Percentiles rank a stretch among this genome's conserved stretches.
Evolutionary conservation across 2,329 filamentous ascomycete genomes (phyloP).

Genomic region (Claviceps capensis): DNA sequence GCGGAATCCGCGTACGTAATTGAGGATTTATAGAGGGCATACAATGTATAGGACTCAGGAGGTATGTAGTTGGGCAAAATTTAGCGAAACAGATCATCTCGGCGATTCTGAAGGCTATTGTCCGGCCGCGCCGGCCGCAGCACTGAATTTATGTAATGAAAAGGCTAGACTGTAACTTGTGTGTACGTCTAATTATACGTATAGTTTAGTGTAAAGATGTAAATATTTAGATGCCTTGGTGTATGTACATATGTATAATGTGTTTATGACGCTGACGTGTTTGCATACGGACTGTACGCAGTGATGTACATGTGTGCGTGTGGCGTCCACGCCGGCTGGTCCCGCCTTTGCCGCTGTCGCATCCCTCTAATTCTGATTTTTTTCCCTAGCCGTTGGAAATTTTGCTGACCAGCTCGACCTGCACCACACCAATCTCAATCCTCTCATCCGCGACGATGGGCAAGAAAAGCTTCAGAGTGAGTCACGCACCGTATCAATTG

Average conservation of each 20-base stretch:
- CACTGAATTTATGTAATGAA: no score
- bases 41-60: background rate
- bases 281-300: background rate
- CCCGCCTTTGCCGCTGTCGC: background rate
- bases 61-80: no score
- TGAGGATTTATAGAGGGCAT: background rate
- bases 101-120: no score
- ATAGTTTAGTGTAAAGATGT: no score
- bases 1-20: conserved; percentile 36
- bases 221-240: no score
- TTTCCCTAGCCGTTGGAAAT: background rate
- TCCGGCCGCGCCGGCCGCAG: no score
- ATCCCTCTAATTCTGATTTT: background rate
- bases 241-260: no score
- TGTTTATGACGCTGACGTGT: no score
- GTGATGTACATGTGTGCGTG: background rate
- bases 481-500: conserved; percentile 3
- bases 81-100: no score
- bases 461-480: conserved; percentile 23
- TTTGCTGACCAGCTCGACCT: background rate
- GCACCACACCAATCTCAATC: background rate
- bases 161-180: no score
- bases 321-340: background rate
- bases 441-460: conserved; percentile 18
- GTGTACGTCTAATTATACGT: no score